Base-by-base conservation (phyloP, 495 filamentous ascomycete genomes). In the Cercophora samala region DNA sequence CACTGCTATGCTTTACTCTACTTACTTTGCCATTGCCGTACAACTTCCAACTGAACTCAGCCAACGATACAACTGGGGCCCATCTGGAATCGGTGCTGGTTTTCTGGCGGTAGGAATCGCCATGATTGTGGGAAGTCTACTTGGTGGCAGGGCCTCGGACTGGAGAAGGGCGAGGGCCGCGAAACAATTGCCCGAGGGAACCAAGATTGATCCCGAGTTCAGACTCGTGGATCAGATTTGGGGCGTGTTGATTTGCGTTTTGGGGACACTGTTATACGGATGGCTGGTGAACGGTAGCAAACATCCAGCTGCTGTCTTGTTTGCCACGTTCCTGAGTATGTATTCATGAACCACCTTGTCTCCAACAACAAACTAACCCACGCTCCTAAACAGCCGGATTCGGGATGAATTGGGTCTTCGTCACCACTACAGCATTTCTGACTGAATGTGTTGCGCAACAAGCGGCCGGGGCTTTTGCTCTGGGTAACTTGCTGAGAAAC, bases 341-440 rank as follows among this genome's bases (percentile, higher is more conserved):
- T 65, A 1, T 18, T n/a, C 15, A 2, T 42, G 11, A 4, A 22
- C 13, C 5, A 2, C 6, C 29, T 52, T 25, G 1, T 17, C 5
- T 4, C 9, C 0, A 11, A 18, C 5, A 24, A 5, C 6, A 9
- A 32, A 56, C n/a, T 23, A 21, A 21, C n/a, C 1, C 6, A 5
- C 4, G 32, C 4, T 4, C 9, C 21, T 67, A 9, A 60, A 0
- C 5, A 68, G 67, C 58, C 51, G 67, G 67, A 4, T 68, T 68
- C 32, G 63, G 67, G 2, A 68, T 68, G 67, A 68, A 68, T 53
- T 68, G 67, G 67, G 67, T 68, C 0, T 68, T 68, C 18, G 62
- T 68, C 13, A 68, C 67, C 9, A 68, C 67, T 0, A 68, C 67
- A 6, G 67, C 67, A 2, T 68, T 68, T 11, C 53, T 68, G 5